Conservation (phyloP, 768 basidiomycete species). For the Lentinula aciculospora region DNA sequence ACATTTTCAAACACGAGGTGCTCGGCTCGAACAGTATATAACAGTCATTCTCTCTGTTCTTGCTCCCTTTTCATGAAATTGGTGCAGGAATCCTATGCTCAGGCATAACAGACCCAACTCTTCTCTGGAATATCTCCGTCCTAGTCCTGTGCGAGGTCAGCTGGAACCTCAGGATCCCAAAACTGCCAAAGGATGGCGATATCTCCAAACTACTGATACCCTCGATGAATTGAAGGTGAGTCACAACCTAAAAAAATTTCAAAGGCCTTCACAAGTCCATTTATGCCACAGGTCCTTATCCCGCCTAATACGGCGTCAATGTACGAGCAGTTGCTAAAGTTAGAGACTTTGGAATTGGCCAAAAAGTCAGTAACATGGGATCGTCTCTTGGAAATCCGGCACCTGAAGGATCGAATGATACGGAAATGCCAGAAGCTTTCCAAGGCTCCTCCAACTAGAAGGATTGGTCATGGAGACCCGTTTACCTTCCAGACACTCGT, state of each 20-base stretch:
- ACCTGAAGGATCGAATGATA: conserved; percentile 77
- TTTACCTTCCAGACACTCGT: conserved; percentile 59
- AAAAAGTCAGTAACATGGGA: conserved; percentile 58
- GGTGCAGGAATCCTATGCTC: conserved; percentile 12
- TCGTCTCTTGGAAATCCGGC: conserved; percentile 67
- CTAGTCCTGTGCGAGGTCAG: conserved; percentile 69
- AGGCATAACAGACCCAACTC: conserved; percentile 8
- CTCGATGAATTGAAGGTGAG: conserved; percentile 67
- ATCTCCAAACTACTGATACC: conserved; percentile 72
- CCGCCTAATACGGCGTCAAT: conserved; percentile 62
- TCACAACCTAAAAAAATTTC: not conserved
- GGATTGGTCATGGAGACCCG: conserved; percentile 29
- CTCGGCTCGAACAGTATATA: not conserved
- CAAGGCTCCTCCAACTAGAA: conserved; percentile 34
- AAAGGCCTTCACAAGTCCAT: conserved; percentile 6
- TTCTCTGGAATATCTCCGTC: conserved; percentile 49
- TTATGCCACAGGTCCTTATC: conserved; percentile 51
- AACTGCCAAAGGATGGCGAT: conserved; percentile 58
- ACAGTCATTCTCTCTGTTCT: not conserved
- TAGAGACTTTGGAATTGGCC: conserved; percentile 55
- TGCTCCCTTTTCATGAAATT: conserved; percentile 11
- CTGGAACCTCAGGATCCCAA: conserved; percentile 61
- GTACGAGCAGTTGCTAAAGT: conserved; percentile 60
- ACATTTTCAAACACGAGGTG: conserved; percentile 6
- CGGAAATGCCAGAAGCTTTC: conserved; percentile 69